Percentiles rank a stretch among this genome's conserved stretches.
Conservation (phyloP, 805 yeast species). For the Candida endomychidarum region DNA sequence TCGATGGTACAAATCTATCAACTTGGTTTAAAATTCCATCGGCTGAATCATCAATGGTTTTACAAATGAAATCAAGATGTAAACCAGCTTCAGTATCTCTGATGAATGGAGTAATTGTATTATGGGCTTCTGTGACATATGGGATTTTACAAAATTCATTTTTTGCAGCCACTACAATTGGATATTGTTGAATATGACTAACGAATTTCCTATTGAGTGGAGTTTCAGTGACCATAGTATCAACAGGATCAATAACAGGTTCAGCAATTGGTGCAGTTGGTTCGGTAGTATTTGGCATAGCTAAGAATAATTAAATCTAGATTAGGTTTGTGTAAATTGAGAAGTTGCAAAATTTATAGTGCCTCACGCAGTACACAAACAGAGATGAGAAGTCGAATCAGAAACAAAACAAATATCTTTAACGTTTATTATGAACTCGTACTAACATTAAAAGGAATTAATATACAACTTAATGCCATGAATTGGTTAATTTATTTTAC, state of each 20-base stretch:
- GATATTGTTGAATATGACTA: conserved; percentile 16
- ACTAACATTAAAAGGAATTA: background rate
- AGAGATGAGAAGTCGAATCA: background rate
- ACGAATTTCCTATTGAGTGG: conserved; percentile 9
- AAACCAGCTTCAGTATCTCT: conserved; percentile 4
- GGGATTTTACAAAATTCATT: conserved; percentile 9
- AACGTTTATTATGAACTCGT: conserved; percentile 1
- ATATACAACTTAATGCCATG: conserved; percentile 7
- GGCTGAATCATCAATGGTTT: conserved; percentile 51
- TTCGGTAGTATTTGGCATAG: conserved; percentile 1
- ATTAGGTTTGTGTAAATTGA: conserved; percentile 3
- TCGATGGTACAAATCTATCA: conserved; percentile 59
- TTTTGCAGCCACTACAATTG: conserved; percentile 13
- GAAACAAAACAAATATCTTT: background rate
- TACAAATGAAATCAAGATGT: conserved; percentile 36
- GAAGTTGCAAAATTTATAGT: background rate
- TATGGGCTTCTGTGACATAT: conserved; percentile 2
- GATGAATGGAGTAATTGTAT: conserved; percentile 5
- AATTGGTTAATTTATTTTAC: background rate
- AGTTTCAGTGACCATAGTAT: background rate
- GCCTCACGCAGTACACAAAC: background rate
- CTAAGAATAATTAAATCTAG: background rate
- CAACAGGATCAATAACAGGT: background rate
- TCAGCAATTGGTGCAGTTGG: background rate
- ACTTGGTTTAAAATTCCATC: conserved; percentile 55